Percentiles rank a stretch among this genome's conserved stretches.
phyloP scores from a whole-genome alignment of 345 rosid genomes.

The Brassica nigra region DNA sequence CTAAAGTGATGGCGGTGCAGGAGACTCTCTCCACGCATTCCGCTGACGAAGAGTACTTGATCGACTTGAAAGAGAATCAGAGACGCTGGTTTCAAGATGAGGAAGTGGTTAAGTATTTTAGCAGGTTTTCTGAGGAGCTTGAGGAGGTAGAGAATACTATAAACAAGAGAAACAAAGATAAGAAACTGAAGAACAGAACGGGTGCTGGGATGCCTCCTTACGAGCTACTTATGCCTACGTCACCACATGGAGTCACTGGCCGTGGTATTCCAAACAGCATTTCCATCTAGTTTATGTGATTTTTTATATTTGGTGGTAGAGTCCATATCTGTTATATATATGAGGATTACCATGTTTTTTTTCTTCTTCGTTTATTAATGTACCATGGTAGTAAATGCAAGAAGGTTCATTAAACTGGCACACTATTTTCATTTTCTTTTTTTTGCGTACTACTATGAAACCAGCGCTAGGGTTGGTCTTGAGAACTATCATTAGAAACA shows the following conservation, averaged over 20 bases:
- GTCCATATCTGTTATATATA: not conserved
- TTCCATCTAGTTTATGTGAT: slow-evolving; percentile 53
- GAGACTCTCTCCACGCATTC: slow-evolving; percentile 90
- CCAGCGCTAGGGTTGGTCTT: not conserved
- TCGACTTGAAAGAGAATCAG: slow-evolving; percentile 53
- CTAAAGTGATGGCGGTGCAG: slow-evolving; percentile 97
- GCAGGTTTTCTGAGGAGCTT: slow-evolving; percentile 56
- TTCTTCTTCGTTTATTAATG: not conserved
- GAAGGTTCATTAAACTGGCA: slow-evolving; percentile 1
- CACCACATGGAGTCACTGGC: slow-evolving; percentile 87
- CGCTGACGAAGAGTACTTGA: slow-evolving; percentile 84
- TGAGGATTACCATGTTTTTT: not conserved
- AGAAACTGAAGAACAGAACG: slow-evolving; percentile 59
- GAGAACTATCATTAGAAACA: not conserved
- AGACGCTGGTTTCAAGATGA: slow-evolving; percentile 71
- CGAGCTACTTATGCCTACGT: slow-evolving; percentile 77
- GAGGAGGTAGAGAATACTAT: slow-evolving; percentile 72
- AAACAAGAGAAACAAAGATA: slow-evolving; percentile 60
- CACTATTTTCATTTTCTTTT: no score
- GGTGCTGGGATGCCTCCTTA: slow-evolving; percentile 96
- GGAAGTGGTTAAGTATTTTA: slow-evolving; percentile 51
- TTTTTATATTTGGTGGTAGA: slow-evolving; percentile 1
- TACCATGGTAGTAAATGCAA: slow-evolving; percentile 13
- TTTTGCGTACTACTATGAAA: not conserved
- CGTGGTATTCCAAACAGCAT: slow-evolving; percentile 95